phyloP scores from a whole-genome alignment of 176 grass and related monocot species.

The Bromus sterilis region DNA sequence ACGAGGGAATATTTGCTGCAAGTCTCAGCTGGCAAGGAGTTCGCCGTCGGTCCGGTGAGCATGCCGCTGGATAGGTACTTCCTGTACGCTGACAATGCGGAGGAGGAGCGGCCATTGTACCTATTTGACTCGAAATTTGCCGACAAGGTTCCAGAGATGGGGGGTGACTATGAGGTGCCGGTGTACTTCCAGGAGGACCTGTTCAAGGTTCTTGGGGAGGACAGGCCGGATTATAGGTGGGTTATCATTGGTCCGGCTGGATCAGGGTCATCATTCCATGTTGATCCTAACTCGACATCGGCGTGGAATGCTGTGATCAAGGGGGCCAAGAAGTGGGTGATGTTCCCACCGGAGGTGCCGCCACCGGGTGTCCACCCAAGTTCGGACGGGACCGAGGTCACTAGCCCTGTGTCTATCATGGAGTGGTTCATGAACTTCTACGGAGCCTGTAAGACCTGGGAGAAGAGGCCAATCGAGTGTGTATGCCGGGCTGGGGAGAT shows the following conservation, averaged over 20 bases:
- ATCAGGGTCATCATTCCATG: conserved; percentile 87
- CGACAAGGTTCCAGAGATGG: conserved; percentile 69
- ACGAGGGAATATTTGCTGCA: conserved; percentile 41
- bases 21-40: conserved; percentile 44
- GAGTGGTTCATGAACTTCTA: conserved; percentile 99
- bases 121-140: conserved; percentile 76
- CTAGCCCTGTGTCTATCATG: conserved; percentile 90
- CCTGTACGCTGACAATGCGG: conserved; percentile 53
- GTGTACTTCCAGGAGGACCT: conserved; percentile 77
- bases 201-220: conserved; percentile 69
- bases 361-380: conserved; percentile 79
- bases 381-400: conserved; percentile 73
- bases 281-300: conserved; percentile 84
- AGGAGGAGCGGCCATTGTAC: conserved; percentile 88
- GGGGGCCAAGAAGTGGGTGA: conserved; percentile 85
- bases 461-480: conserved; percentile 78
- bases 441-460: conserved; percentile 56
- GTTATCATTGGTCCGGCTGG: conserved; percentile 82
- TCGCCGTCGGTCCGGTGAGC: conserved; percentile 55
- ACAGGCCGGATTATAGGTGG: conserved; percentile 84
- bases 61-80: conserved; percentile 72
- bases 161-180: conserved; percentile 63
- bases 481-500: conserved; percentile 63
- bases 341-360: conserved; percentile 81
- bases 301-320: conserved; percentile 93